Base-by-base conservation (phyloP, 495 filamentous ascomycete genomes). In the Tuber borchii region DNA sequence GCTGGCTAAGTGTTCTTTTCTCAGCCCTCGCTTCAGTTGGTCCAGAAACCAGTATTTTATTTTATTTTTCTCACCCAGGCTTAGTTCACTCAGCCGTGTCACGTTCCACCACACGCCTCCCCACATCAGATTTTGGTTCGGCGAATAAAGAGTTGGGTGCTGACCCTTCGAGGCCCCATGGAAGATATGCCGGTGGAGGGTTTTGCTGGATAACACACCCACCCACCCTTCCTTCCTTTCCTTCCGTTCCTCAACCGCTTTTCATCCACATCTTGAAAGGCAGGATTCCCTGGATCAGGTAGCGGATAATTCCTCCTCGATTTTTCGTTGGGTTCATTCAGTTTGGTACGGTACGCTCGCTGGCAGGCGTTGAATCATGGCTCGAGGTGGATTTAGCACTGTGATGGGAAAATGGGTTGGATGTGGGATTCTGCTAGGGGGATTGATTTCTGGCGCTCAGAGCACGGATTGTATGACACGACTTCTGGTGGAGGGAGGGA, bases 311-410 rank as follows among this genome's bases (percentile, higher is more conserved):
- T 34, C 56, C 56, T 65, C 16, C 56, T 34, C 16, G 26, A 34
- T 65, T 12, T 65, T 34, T 34, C 56, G 26, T 34, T 31, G 56
- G 56, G 56, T 34, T 34, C 56, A 65, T 65, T 65, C 56, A 12
- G 26, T 65, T 65, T 65, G 31, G 26, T 65, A 65, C 56, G 26
- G 26, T 34, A 65, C 56, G 56, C 56, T 65, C 56, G 56, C 56
- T 65, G 56, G 56, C 56, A 65, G 56, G 56, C 56, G 56, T 65
- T 31, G 56, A 65, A 65, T 65, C 56, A 65, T 65, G 56, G 56
- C 56, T 65, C 56, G 56, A 65, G 56, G 56, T 31, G 56, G 56
- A 65, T 65, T 34, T 34, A 65, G 26, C 31, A 65, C 26, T 34
- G 26, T 65, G 56, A 12, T 31, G 14, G 56, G 56, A 17, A 65